These are phyloP conservation scores for Kluyveromyces sp. DNA, from an alignment of 1,139 yeast species.

Conservation along the genomic window DNA sequence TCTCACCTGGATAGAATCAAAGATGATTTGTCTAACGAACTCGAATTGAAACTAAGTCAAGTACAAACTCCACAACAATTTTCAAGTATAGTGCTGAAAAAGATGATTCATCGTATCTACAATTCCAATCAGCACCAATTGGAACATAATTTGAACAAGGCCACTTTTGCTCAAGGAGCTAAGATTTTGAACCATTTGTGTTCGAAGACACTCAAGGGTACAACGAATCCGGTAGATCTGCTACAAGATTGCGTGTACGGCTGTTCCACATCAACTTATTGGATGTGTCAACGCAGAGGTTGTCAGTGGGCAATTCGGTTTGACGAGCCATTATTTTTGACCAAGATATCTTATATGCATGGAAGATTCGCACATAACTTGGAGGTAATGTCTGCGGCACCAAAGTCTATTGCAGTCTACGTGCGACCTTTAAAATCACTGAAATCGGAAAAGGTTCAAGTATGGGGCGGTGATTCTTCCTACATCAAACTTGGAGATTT, in stretches of 20 bases:
- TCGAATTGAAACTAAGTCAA: conserved; percentile 16
- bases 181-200: conserved; percentile 27
- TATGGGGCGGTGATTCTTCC: conserved; percentile 13
- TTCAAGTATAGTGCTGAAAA: conserved; percentile 25
- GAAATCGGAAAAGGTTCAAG: conserved; percentile 9
- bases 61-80: conserved; percentile 17
- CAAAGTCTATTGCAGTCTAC: conserved; percentile 30
- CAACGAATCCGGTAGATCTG: conserved; percentile 24
- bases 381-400: conserved; percentile 34
- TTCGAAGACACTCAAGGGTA: conserved; percentile 22
- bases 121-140: conserved; percentile 29
- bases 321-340: conserved; percentile 32
- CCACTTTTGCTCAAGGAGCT: conserved; percentile 30
- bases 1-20: conserved; percentile 22
- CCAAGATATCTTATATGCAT: conserved; percentile 31
- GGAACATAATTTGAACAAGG: conserved; percentile 31
- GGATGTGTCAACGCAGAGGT: conserved; percentile 29
- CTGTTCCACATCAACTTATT: conserved; percentile 27
- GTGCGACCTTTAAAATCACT: conserved; percentile 20
- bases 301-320: conserved; percentile 34
- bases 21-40: conserved; percentile 24
- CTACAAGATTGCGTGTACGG: conserved; percentile 19
- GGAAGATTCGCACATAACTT: conserved; percentile 31
- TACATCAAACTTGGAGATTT: conserved; percentile 25
- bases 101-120: conserved; percentile 26